These are phyloP conservation scores for Boletus subcaerulescens DNA, from an alignment of 768 basidiomycete genomes.

Conservation along the genomic window DNA sequence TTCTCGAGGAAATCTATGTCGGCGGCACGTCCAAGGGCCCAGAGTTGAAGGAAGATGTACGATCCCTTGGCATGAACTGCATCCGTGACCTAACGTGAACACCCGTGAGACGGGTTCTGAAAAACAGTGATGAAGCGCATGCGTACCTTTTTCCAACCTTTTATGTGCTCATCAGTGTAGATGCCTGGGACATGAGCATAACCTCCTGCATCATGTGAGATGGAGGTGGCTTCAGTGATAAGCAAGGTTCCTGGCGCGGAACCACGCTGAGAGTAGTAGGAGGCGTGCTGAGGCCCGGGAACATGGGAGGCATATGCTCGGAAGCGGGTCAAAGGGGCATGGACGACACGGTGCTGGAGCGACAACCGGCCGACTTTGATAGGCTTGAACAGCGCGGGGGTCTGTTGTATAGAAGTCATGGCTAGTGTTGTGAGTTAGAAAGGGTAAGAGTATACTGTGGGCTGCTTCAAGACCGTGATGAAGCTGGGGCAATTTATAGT, in stretches of 20 bases:
- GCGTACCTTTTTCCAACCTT: not conserved
- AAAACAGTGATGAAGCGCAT: not conserved
- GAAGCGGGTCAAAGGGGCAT: not conserved
- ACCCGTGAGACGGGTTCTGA: not conserved
- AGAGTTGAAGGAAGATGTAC: constrained; percentile 14
- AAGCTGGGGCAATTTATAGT: not conserved
- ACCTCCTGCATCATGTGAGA: constrained; percentile 24
- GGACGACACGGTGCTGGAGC: not conserved
- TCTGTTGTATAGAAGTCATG: not conserved
- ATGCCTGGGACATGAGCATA: not conserved
- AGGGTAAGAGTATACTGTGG: not conserved
- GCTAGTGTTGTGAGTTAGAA: not conserved
- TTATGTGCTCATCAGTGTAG: not conserved
- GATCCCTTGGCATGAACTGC: constrained; percentile 5
- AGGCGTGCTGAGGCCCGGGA: constrained; percentile 34
- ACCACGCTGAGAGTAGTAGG: constrained; percentile 49
- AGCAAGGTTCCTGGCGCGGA: constrained; percentile 49
- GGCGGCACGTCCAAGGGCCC: constrained; percentile 55
- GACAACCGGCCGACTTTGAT: not conserved
- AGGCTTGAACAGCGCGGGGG: not conserved
- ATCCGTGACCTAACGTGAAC: not conserved
- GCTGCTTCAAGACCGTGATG: not conserved
- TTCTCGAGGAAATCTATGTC: constrained; percentile 6
- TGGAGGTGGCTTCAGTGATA: constrained; percentile 55
- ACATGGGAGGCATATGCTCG: constrained; percentile 25